Base-by-base conservation (phyloP, 169 alveolate genomes). In the Plasmodium vivax region DNA sequence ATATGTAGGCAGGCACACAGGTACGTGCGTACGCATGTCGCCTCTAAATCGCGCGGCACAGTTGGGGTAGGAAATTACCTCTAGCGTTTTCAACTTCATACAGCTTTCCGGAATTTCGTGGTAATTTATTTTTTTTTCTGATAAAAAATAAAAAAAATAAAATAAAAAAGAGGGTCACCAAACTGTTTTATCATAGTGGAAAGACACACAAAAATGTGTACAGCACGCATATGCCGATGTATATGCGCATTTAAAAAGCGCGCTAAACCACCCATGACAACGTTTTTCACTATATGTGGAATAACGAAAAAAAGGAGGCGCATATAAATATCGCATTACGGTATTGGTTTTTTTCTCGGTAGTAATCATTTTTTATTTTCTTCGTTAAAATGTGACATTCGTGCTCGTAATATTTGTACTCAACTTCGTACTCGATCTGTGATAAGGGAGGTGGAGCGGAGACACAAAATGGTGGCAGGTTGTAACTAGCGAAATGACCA, bases 101-200 rank as follows among this genome's bases (percentile, higher is more conserved):
- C 94, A 88, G 83, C 94, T 88, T 80, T 88, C 94, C n/a, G 94
- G 94, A 43, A 88, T 88, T 12, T 88, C 94, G 72, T 88, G 16
- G 54, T 88, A 88, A 80, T 88, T 88, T 58, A 88, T 58, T 88
- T 88, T 79, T 58, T 88, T 85, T 58, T 88, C 94, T 88, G 36
- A 79, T 9, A 51, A 38, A 43, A 23, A 38, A 3, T 8, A 12
- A 74, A 9, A 84, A 58, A 68, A 68, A 68, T 16, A 1, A 56
- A 56, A 56, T 16, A 1, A 56, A 68, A 23, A 4, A 62, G 23
- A 23, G 38, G 36, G 77, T 27, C 12, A 68, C 77, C 32, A 68
- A 68, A 68, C 38, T 30, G 27, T 68, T 68, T 68, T 68, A 30
- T 16, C 41, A 36, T 19, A 8, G 51, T 16, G 74, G 19, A 36